A percentile compares a stretch with the other conserved stretches of the same genome.
These are phyloP conservation scores for Przewalskia tangutica DNA, from an alignment of 257 asterid species.

Conservation along the genomic window DNA sequence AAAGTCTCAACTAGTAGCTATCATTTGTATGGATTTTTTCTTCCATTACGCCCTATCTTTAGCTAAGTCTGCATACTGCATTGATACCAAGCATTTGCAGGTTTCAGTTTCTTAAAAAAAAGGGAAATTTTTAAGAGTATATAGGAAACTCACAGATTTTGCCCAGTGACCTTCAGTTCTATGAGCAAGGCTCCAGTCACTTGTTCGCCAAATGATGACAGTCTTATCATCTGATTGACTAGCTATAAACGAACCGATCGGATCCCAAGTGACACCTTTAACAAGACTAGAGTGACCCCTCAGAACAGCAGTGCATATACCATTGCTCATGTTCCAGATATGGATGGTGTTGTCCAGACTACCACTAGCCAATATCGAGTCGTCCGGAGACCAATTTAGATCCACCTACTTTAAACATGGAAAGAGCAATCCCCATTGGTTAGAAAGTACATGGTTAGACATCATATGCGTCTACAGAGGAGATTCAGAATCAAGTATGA, in stretches of 20 bases:
- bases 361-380: slow-evolving; percentile 84
- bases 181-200: slow-evolving; percentile 98
- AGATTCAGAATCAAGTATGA: background rate
- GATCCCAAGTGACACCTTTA: slow-evolving; percentile 98
- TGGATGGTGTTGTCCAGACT: slow-evolving; percentile 94
- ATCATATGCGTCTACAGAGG: background rate
- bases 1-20: too few species aligned
- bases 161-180: slow-evolving; percentile 99
- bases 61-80: too few species aligned
- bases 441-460: slow-evolving; percentile 22
- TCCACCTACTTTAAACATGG: slow-evolving; percentile 94
- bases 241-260: slow-evolving; percentile 94
- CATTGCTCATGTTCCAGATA: slow-evolving; percentile 91
- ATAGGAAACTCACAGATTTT: slow-evolving; percentile 63
- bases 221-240: slow-evolving; percentile 99
- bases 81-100: too few species aligned
- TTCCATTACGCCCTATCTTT: too few species aligned
- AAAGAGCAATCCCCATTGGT: slow-evolving; percentile 34
- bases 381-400: slow-evolving; percentile 99
- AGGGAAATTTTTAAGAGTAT: background rate
- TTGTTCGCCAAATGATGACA: slow-evolving; percentile 95
- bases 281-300: slow-evolving; percentile 95
- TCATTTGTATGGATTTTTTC: too few species aligned
- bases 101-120: too few species aligned
- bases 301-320: slow-evolving; percentile 86